Evolutionary conservation across 2,329 filamentous ascomycete genomes (phyloP).

Genomic region (Ceratocystis ficicola): DNA sequence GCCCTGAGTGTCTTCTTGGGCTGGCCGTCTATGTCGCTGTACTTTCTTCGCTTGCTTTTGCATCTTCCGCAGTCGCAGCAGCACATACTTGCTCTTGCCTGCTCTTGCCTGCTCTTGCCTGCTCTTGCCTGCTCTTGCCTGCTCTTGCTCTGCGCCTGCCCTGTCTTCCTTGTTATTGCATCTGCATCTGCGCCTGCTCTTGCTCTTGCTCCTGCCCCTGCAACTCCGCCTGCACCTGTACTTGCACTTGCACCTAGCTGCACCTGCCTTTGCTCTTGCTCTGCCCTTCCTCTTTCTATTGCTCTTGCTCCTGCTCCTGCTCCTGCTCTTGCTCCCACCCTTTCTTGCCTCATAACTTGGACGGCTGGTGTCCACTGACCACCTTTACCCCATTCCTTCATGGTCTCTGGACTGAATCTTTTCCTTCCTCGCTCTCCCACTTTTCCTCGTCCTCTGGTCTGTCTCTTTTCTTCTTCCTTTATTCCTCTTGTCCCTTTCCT

Average conservation of each 20-base stretch:
- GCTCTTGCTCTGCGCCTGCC: too few relatives aligned
- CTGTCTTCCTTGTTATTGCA: too few relatives aligned
- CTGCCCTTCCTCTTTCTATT: not conserved
- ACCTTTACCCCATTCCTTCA: conserved; percentile 6
- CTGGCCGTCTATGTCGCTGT: too few relatives aligned
- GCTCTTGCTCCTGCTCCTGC: not conserved
- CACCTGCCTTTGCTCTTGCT: not conserved
- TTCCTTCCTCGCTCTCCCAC: not conserved
- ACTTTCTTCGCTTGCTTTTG: too few relatives aligned
- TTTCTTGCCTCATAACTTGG: not conserved
- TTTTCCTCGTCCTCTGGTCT: conserved; percentile 8
- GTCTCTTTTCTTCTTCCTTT: conserved; percentile 9
- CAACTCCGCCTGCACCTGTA: too few relatives aligned
- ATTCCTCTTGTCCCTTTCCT: conserved; percentile 14
- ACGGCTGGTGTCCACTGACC: not conserved
- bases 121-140: not conserved
- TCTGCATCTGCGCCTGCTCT: too few relatives aligned
- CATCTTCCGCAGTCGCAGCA: too few relatives aligned
- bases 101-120: not conserved
- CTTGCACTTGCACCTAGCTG: too few relatives aligned
- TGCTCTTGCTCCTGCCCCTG: too few relatives aligned
- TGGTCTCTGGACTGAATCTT: not conserved
- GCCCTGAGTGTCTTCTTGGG: too few relatives aligned
- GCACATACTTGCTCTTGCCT: not conserved
- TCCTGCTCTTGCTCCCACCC: not conserved